These are phyloP conservation scores for Lepidium sativum DNA, from an alignment of 345 rosid species.

Conservation along the genomic window DNA sequence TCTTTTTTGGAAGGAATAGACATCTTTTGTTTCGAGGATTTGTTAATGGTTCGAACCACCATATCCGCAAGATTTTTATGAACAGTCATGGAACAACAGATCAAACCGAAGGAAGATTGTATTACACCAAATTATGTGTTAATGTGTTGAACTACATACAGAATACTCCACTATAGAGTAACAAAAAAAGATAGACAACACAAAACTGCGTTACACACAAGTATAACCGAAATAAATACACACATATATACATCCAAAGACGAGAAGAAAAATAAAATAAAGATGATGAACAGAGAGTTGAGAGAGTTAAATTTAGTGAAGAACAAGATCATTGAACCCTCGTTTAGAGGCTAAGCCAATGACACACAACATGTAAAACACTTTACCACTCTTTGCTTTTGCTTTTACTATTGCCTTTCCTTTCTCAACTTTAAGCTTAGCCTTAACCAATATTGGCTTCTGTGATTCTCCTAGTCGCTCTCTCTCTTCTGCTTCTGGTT, in stretches of 20 bases:
- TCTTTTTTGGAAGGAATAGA: too few species aligned
- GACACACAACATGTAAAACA: slow-evolving; percentile 27
- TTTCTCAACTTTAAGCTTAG: slow-evolving; percentile 24
- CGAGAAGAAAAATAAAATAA: slow-evolving; percentile 4
- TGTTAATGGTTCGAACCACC: background rate
- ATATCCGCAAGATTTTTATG: background rate
- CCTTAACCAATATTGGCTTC: slow-evolving; percentile 20
- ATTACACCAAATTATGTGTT: background rate
- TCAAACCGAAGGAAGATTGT: background rate
- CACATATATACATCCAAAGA: slow-evolving; percentile 8
- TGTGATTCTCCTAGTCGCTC: slow-evolving; percentile 10
- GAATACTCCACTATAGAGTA: background rate
- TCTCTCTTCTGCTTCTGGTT: slow-evolving; percentile 27
- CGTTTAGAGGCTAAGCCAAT: slow-evolving; percentile 28
- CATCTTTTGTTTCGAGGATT: background rate
- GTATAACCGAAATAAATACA: slow-evolving; percentile 6
- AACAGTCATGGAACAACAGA: background rate
- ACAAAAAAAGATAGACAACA: background rate
- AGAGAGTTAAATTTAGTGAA: slow-evolving; percentile 7
- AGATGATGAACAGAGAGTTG: background rate
- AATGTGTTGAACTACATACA: background rate
- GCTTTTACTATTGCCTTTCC: slow-evolving; percentile 26
- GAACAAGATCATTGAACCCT: slow-evolving; percentile 22
- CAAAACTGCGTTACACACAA: slow-evolving; percentile 13
- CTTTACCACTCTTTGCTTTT: slow-evolving; percentile 26